These are phyloP conservation scores for Aureobasidium vineae DNA, from an alignment of 2,329 filamentous ascomycete species.

Conservation along the genomic window DNA sequence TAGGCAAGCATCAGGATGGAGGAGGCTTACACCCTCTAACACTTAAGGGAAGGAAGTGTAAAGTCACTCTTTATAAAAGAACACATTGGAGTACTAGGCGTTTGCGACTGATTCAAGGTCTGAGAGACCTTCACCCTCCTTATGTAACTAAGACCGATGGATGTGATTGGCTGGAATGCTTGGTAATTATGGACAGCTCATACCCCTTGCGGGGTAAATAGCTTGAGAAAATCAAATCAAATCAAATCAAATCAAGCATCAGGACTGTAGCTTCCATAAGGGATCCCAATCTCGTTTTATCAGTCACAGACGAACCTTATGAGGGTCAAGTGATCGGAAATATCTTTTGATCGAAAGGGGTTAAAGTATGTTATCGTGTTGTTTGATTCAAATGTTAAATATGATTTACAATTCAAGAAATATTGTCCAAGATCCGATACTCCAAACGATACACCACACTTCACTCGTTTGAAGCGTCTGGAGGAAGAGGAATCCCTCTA, in stretches of 20 bases:
- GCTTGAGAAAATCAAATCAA: background rate
- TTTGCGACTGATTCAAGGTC: background rate
- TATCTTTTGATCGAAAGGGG: background rate
- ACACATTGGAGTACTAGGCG: background rate
- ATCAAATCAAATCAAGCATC: background rate
- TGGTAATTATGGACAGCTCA: background rate
- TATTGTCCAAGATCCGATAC: background rate
- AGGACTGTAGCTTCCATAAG: background rate
- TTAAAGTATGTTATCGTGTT: background rate
- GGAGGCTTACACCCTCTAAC: slow-evolving; percentile 12
- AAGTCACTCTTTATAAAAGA: slow-evolving; percentile 11
- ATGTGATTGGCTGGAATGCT: background rate
- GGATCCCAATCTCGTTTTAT: background rate
- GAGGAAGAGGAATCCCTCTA: background rate
- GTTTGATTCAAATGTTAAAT: background rate
- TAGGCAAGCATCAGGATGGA: too few species aligned
- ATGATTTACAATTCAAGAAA: background rate
- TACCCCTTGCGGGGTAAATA: background rate
- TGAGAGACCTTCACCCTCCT: background rate
- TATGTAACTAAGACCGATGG: background rate
- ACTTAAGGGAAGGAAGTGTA: slow-evolving; percentile 11
- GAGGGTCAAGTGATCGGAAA: background rate
- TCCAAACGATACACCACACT: background rate
- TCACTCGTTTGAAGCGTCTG: background rate
- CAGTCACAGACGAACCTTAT: background rate